A percentile compares a stretch with the other conserved stretches of the same genome.
Conservation (phyloP, 371 early-diverging fungal species). For the Rhizomucor pusillus region DNA sequence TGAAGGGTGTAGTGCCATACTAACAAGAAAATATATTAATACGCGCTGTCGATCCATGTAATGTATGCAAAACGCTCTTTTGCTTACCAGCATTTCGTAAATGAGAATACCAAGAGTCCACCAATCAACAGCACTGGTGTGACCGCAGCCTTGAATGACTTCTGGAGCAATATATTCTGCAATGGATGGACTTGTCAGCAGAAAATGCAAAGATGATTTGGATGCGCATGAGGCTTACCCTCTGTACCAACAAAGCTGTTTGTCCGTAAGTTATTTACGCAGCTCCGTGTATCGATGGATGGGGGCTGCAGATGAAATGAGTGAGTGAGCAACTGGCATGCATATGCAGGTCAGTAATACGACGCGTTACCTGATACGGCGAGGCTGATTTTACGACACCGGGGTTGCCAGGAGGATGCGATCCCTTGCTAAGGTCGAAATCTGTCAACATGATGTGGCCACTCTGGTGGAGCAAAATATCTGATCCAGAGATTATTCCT, state of each 20-base stretch:
- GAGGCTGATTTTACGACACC: conserved; percentile 67
- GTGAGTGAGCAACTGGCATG: not conserved
- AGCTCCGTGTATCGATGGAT: conserved; percentile 82
- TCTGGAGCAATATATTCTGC: conserved; percentile 96
- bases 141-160: conserved; percentile 89
- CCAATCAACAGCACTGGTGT: conserved; percentile 96
- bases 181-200: not conserved
- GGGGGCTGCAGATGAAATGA: conserved; percentile 36
- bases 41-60: not conserved
- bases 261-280: conserved; percentile 82
- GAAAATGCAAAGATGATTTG: not conserved
- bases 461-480: conserved; percentile 89
- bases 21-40: conserved; percentile 12
- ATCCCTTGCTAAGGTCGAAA: conserved; percentile 93
- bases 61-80: not conserved
- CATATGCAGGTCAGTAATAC: no score
- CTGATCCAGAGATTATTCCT: conserved; percentile 30
- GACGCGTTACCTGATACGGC: conserved; percentile 37
- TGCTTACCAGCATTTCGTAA: conserved; percentile 90
- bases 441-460: conserved; percentile 98
- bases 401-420: conserved; percentile 74
- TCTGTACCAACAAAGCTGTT: conserved; percentile 98
- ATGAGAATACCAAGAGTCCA: conserved; percentile 98
- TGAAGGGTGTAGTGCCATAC: conserved; percentile 94
- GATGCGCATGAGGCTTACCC: conserved; percentile 30